A percentile compares a stretch with the other conserved stretches of the same genome.
phyloP scores from a whole-genome alignment of 768 basidiomycete species.

The Lactarius pseudohatsudake region DNA sequence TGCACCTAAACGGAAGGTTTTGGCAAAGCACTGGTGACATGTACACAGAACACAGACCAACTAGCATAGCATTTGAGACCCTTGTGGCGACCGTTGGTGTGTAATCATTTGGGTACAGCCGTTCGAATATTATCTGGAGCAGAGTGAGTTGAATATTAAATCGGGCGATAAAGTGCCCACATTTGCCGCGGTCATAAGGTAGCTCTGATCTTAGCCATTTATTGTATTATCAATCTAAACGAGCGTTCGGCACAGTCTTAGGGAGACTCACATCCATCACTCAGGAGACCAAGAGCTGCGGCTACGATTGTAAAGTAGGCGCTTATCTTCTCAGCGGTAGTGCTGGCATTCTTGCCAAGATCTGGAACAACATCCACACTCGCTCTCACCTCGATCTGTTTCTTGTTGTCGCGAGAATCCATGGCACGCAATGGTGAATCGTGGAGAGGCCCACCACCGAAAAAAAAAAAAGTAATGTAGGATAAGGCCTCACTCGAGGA shows the following conservation, averaged over 20 bases:
- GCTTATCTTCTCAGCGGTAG: conserved; percentile 45
- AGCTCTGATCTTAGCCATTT: conserved; percentile 55
- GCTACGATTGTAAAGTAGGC: conserved; percentile 63
- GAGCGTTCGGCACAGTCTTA: conserved; percentile 5
- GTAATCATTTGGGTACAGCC: conserved; percentile 60
- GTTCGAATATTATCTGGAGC: conserved; percentile 59
- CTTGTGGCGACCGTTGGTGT: conserved; percentile 61
- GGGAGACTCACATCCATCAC: conserved; percentile 52
- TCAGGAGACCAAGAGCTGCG: conserved; percentile 63
- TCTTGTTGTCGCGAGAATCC: conserved; percentile 2
- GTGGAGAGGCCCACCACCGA: neutral
- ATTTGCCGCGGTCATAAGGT: conserved; percentile 67
- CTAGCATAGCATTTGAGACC: conserved; percentile 67
- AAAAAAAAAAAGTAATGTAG: conserved; percentile 1
- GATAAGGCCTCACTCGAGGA: neutral
- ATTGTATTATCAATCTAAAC: conserved; percentile 11
- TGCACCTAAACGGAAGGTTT: conserved; percentile 43
- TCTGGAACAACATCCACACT: conserved; percentile 11
- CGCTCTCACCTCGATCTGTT: conserved; percentile 1
- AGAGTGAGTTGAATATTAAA: conserved; percentile 23
- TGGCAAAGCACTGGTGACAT: neutral
- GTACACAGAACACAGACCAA: conserved; percentile 46
- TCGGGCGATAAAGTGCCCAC: conserved; percentile 36
- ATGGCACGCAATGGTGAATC: neutral
- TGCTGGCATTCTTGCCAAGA: conserved; percentile 6